These are phyloP conservation scores for Yamadazyma buinensis DNA, from an alignment of 1,139 yeast species.

Conservation along the genomic window DNA sequence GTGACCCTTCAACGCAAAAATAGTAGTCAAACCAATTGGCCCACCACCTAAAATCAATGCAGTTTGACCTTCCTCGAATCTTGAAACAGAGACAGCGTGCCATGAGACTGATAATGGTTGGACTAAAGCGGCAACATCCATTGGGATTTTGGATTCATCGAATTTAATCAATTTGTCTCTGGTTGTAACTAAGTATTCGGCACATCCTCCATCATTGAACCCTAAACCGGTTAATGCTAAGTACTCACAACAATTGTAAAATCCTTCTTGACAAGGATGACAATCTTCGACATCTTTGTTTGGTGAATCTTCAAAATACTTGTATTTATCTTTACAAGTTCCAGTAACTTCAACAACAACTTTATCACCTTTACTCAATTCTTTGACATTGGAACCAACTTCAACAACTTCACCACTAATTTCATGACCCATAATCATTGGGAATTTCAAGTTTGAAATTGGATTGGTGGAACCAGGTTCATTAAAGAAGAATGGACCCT, in stretches of 20 bases:
- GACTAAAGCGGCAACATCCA: slow-evolving; percentile 44
- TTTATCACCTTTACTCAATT: slow-evolving; percentile 37
- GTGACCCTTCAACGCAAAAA: slow-evolving; percentile 54
- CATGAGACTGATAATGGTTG: slow-evolving; percentile 46
- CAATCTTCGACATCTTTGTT: slow-evolving; percentile 27
- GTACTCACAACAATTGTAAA: slow-evolving; percentile 44
- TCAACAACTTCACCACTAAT: slow-evolving; percentile 45
- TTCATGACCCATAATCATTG: slow-evolving; percentile 49
- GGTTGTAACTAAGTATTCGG: slow-evolving; percentile 38
- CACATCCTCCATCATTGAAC: slow-evolving; percentile 42
- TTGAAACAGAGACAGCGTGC: slow-evolving; percentile 43
- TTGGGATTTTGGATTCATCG: slow-evolving; percentile 29
- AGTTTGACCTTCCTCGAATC: slow-evolving; percentile 38
- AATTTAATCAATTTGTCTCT: slow-evolving; percentile 33
- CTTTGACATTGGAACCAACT: slow-evolving; percentile 17
- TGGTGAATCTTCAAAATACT: slow-evolving; percentile 24
- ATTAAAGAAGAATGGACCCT: slow-evolving; percentile 49
- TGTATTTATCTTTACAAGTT: slow-evolving; percentile 40
- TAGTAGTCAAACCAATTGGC: slow-evolving; percentile 58
- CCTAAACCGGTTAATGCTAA: slow-evolving; percentile 45
- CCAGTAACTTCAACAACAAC: slow-evolving; percentile 54
- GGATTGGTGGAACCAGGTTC: slow-evolving; percentile 17
- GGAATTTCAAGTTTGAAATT: slow-evolving; percentile 15
- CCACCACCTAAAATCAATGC: slow-evolving; percentile 60
- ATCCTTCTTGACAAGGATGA: slow-evolving; percentile 39